Base-by-base conservation (phyloP, 148 eudicot genomes). In the Vaccinium myrtillus region DNA sequence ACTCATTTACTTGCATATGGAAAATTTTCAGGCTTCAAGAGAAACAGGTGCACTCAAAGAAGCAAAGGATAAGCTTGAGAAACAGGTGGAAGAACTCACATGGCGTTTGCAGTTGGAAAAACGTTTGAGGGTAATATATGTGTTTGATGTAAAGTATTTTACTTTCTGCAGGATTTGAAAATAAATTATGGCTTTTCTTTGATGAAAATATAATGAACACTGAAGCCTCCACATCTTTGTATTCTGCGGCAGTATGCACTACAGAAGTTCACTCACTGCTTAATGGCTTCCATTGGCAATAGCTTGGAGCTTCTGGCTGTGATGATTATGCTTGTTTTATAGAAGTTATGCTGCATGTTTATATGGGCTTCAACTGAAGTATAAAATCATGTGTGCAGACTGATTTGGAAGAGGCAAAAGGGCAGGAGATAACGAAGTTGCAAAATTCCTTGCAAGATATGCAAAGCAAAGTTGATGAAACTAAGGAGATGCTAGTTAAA, bases 51-150 rank as follows among this genome's bases (percentile, higher is more conserved):
- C 98, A 74, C 92, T 95, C 61, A 90, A 92, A 92, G 95, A 92
- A 91, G 95, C 94, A 71, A 95, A 95, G 86, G 94, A 92, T 89
- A 93, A 92, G 81, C 96, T 97, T 84, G 99, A 97, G 88, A 97
- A 95, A 84, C 90, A 88, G 77, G 95, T 94, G 80, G 96, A 97
- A 90, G 99, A 97, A 77, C 95, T 95, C 78, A 91, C 94, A 61
- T 87, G 91, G 92, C 93, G 95, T 75, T 84, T 95, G 75, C 98
- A 94, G 91, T 90, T 90, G 70, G 98, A 97, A 88, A 93, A 95
- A 88, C 95, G 95, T 65, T 75, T 91, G 79, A 93, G 93, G 98
- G 99, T 97, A 91, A 94, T 75, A 56, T 81, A 74, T 61, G 39
- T 13, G 32, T 63, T 18, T 30, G 78, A 21, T 58, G 25, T 36